Conservation (phyloP, 345 rosid species). For the Eutrema yunnanense region DNA sequence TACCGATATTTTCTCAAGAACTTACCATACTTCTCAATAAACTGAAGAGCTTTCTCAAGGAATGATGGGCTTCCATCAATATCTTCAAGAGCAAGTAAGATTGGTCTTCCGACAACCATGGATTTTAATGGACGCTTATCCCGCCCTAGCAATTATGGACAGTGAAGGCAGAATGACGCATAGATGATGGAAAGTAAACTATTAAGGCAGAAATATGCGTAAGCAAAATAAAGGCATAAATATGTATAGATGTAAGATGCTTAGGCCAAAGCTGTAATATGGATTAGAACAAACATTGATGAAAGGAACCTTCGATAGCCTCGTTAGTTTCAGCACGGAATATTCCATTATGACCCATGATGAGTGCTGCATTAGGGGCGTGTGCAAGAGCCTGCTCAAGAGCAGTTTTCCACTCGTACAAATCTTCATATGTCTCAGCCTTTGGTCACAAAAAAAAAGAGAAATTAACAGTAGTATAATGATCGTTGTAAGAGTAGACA, state of each 20-base stretch:
- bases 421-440: constrained; percentile 96
- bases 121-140: constrained; percentile 89
- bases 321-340: constrained; percentile 70
- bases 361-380: constrained; percentile 97
- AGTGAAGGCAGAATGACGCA: constrained; percentile 9
- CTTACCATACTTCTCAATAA: constrained; percentile 91
- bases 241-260: background rate
- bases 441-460: constrained; percentile 12
- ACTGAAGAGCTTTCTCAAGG: constrained; percentile 96
- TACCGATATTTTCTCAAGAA: constrained; percentile 1
- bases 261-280: constrained; percentile 5
- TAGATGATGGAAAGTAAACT: constrained; percentile 4
- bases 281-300: constrained; percentile 54
- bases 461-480: constrained; percentile 7
- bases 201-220: background rate
- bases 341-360: constrained; percentile 91
- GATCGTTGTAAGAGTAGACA: background rate
- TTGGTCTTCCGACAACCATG: constrained; percentile 97
- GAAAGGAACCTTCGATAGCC: constrained; percentile 72
- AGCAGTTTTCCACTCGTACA: constrained; percentile 92
- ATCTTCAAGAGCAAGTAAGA: constrained; percentile 96
- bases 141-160: constrained; percentile 51
- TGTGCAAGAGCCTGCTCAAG: constrained; percentile 90
- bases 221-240: constrained; percentile 1
- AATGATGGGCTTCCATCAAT: constrained; percentile 99